These are phyloP conservation scores for Phytophthora sansomeana DNA, from an alignment of 352 stramenopile genomes.

Conservation along the genomic window DNA sequence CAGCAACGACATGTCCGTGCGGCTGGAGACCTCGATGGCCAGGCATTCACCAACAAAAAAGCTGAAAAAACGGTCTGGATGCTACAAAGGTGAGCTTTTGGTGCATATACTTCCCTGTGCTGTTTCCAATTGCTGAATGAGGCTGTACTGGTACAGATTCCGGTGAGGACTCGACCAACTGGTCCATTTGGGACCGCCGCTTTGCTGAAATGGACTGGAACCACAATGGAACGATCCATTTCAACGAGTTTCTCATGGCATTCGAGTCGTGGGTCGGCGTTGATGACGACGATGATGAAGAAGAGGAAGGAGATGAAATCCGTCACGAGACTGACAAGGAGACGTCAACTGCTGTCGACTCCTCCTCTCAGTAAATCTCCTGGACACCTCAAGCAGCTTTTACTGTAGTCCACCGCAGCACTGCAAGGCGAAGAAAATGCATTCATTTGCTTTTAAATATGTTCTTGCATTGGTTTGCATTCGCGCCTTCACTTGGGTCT, in stretches of 20 bases:
- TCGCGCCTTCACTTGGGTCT: slow-evolving; percentile 6
- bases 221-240: slow-evolving; percentile 81
- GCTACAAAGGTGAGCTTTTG: too few relatives aligned
- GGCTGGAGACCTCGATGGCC: slow-evolving; percentile 59
- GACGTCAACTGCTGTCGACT: slow-evolving; percentile 3
- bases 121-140: too few relatives aligned
- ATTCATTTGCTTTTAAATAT: slow-evolving; percentile 48
- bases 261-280: slow-evolving; percentile 87
- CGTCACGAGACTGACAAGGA: slow-evolving; percentile 3
- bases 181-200: slow-evolving; percentile 71
- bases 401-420: neutral
- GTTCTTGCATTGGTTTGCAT: slow-evolving; percentile 29
- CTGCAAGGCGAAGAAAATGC: slow-evolving; percentile 30
- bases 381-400: neutral
- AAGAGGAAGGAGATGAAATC: slow-evolving; percentile 16
- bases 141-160: slow-evolving; percentile 19
- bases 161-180: slow-evolving; percentile 56
- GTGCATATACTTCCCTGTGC: too few relatives aligned
- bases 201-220: too few relatives aligned
- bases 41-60: too few relatives aligned
- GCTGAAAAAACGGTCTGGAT: too few relatives aligned
- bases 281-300: slow-evolving; percentile 61
- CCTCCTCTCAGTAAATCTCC: neutral
- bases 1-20: slow-evolving; percentile 63
- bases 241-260: slow-evolving; percentile 88